A percentile compares a stretch with the other conserved stretches of the same genome.
These are phyloP conservation scores for Candida pseudoviswanathii DNA, from an alignment of 1,139 yeast species.

Conservation along the genomic window DNA sequence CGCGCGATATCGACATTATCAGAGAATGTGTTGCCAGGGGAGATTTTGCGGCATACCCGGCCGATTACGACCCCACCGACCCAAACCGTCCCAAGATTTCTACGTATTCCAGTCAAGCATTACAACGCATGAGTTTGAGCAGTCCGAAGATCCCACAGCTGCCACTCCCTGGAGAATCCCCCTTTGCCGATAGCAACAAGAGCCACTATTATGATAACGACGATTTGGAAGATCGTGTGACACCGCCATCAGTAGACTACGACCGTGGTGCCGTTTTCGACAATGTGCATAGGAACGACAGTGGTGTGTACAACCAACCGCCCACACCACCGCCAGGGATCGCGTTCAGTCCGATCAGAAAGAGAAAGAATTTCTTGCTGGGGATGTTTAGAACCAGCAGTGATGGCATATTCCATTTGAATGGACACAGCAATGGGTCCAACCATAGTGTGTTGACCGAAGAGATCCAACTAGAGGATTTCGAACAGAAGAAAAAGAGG, in stretches of 20 bases:
- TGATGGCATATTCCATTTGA: slow-evolving; percentile 7
- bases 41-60: slow-evolving; percentile 59
- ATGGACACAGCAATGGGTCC: slow-evolving; percentile 12
- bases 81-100: slow-evolving; percentile 44
- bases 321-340: slow-evolving; percentile 19
- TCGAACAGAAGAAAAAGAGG: slow-evolving; percentile 27
- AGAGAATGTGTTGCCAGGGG: slow-evolving; percentile 73
- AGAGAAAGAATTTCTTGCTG: slow-evolving; percentile 9
- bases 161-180: not conserved
- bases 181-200: slow-evolving; percentile 1
- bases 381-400: slow-evolving; percentile 14
- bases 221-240: not conserved
- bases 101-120: slow-evolving; percentile 25
- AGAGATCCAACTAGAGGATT: slow-evolving; percentile 53
- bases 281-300: not conserved
- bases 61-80: slow-evolving; percentile 67
- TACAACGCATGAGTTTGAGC: slow-evolving; percentile 23
- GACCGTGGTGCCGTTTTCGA: slow-evolving; percentile 8
- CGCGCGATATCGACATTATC: slow-evolving; percentile 82
- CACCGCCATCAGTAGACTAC: slow-evolving; percentile 1
- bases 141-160: slow-evolving; percentile 4
- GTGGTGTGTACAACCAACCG: slow-evolving; percentile 5
- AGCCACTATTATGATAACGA: not conserved
- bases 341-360: slow-evolving; percentile 9
- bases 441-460: slow-evolving; percentile 36